Conservation (phyloP, 2,329 filamentous ascomycete species). For the Mollisia scopiformis region DNA sequence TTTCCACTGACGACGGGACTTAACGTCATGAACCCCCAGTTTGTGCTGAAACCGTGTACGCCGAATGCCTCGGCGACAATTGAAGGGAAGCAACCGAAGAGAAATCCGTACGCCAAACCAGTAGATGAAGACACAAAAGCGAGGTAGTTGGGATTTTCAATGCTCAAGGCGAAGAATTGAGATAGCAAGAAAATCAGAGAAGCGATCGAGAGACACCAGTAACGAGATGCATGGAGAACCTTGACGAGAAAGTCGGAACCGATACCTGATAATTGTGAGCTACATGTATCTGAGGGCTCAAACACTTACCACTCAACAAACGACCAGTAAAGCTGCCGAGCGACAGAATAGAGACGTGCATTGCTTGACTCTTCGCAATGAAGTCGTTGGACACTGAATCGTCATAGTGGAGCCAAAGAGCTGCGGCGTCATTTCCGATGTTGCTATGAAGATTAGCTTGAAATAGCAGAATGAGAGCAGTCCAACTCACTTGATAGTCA, state of each 20-base stretch:
- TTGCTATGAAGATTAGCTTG: conserved; percentile 62
- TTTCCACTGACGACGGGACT: conserved; percentile 88
- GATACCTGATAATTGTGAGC: conserved; percentile 58
- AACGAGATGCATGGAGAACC: conserved; percentile 75
- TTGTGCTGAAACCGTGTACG: conserved; percentile 84
- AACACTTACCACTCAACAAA: conserved; percentile 67
- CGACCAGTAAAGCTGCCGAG: conserved; percentile 84
- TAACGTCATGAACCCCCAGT: conserved; percentile 95
- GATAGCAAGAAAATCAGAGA: conserved; percentile 77
- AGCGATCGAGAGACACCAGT: conserved; percentile 87
- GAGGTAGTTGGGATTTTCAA: conserved; percentile 77
- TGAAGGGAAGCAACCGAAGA: conserved; percentile 93
- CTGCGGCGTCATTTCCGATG: conserved; percentile 86
- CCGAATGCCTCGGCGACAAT: conserved; percentile 91
- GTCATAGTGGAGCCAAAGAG: conserved; percentile 87
- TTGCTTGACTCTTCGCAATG: conserved; percentile 79
- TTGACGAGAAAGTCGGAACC: conserved; percentile 91
- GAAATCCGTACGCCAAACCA: conserved; percentile 87
- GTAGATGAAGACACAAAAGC: conserved; percentile 80
- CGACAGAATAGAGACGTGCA: conserved; percentile 95
- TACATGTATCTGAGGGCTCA: neutral
- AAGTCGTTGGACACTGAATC: conserved; percentile 71
- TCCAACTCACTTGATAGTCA: conserved; percentile 92
- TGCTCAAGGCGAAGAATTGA: conserved; percentile 74
- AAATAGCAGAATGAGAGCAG: neutral